Conservation (phyloP, 805 yeast genomes). For the Yueomyces sp. region DNA sequence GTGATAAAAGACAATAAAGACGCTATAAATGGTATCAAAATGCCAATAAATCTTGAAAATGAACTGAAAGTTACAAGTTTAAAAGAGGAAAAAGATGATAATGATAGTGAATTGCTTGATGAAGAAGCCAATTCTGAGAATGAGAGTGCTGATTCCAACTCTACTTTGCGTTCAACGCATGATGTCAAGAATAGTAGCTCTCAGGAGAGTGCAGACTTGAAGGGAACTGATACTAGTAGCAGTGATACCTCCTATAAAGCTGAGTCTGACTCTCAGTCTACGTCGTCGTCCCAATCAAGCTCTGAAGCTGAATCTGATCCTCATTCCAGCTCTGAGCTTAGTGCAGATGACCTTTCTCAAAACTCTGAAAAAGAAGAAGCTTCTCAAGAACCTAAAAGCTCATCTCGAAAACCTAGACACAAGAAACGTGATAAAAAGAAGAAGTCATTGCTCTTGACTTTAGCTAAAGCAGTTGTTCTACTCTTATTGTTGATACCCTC, state of each 20-base stretch:
- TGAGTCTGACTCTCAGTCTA: not conserved
- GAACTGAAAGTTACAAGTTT: not conserved
- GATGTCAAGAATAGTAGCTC: not conserved
- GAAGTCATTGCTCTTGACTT: not conserved
- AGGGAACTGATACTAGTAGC: not conserved
- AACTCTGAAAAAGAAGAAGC: not conserved
- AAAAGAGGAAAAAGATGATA: too few relatives aligned
- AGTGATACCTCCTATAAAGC: not conserved
- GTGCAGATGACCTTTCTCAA: not conserved
- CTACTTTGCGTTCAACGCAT: too few relatives aligned
- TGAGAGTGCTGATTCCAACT: not conserved
- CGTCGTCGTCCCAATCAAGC: too few relatives aligned
- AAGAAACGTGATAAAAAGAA: too few relatives aligned
- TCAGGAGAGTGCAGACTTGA: not conserved
- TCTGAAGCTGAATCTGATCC: not conserved
- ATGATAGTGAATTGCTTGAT: not conserved
- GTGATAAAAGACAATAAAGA: conserved; percentile 5
- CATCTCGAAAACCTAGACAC: too few relatives aligned
- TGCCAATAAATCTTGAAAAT: not conserved
- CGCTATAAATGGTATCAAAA: not conserved
- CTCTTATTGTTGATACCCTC: not conserved
- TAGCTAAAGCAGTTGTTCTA: not conserved
- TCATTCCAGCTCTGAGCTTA: not conserved
- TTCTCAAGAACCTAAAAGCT: not conserved
- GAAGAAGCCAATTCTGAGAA: not conserved